A percentile compares a stretch with the other conserved stretches of the same genome.
phyloP scores from a whole-genome alignment of 306 rosid species.

The Trifolium pratense region DNA sequence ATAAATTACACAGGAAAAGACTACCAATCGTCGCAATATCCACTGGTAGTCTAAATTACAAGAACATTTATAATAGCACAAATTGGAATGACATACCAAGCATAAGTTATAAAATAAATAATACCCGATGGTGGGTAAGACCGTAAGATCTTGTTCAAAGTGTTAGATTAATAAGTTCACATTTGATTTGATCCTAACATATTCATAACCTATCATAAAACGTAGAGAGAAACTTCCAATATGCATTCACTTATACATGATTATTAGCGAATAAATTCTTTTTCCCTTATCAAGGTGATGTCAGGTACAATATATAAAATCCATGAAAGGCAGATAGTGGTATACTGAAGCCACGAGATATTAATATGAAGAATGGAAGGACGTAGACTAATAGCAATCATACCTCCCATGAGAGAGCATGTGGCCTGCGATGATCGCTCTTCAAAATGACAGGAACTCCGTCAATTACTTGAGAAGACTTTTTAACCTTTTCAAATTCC shows the following conservation, averaged over 20 bases:
- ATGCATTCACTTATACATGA: not conserved
- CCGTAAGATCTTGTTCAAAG: slow-evolving; percentile 30
- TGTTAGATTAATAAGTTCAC: slow-evolving; percentile 10
- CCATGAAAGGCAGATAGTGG: slow-evolving; percentile 38
- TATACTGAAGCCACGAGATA: slow-evolving; percentile 39
- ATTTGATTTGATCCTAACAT: slow-evolving; percentile 27
- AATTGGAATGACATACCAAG: slow-evolving; percentile 12
- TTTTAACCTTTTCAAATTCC: slow-evolving; percentile 88
- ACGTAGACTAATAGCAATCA: slow-evolving; percentile 36
- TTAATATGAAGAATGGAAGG: slow-evolving; percentile 37
- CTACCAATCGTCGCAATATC: slow-evolving; percentile 15
- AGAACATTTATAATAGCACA: slow-evolving; percentile 19
- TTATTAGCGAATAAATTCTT: slow-evolving; percentile 5
- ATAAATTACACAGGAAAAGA: slow-evolving; percentile 39
- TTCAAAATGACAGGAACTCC: slow-evolving; percentile 76
- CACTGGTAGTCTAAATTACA: slow-evolving; percentile 33
- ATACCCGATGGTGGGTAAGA: slow-evolving; percentile 33
- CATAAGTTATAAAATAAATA: slow-evolving; percentile 14
- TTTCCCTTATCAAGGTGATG: slow-evolving; percentile 2
- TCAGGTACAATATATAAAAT: slow-evolving; percentile 27
- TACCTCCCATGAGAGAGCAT: slow-evolving; percentile 99
- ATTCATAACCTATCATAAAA: slow-evolving; percentile 1
- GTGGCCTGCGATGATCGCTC: slow-evolving; percentile 96
- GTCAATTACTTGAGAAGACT: slow-evolving; percentile 72
- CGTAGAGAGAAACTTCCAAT: slow-evolving; percentile 27